Evolutionary conservation across 768 basidiomycete species (phyloP).

Genomic region (Mycena vitilis): DNA sequence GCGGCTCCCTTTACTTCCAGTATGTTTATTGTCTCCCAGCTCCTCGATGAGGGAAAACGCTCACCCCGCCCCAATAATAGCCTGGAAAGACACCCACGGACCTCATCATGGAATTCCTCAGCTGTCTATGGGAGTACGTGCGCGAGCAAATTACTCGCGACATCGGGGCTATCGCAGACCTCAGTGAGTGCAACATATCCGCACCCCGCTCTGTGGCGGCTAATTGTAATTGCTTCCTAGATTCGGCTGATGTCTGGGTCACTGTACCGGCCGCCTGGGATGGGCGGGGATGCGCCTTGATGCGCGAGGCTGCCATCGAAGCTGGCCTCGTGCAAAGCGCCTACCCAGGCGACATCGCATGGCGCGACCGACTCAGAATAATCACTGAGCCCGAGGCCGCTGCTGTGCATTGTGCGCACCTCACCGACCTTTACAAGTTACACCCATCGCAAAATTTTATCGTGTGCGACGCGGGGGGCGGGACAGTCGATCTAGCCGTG

Average conservation of each 20-base stretch:
- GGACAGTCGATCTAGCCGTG: constrained; percentile 59
- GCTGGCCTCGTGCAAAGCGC: constrained; percentile 27
- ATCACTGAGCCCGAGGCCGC: constrained; percentile 90
- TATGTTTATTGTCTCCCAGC: constrained; percentile 51
- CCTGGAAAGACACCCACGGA: constrained; percentile 81
- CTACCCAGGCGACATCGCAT: constrained; percentile 73
- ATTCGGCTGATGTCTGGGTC: constrained; percentile 26
- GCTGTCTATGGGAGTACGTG: constrained; percentile 88
- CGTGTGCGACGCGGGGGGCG: constrained; percentile 93
- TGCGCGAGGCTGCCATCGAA: constrained; percentile 24
- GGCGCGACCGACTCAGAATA: constrained; percentile 86
- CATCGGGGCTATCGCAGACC: constrained; percentile 86
- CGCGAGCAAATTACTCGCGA: constrained; percentile 89
- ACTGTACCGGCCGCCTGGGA: constrained; percentile 31
- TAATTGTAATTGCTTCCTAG: constrained; percentile 28
- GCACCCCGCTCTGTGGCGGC: background rate
- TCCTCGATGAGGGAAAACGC: background rate
- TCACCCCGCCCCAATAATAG: constrained; percentile 49
- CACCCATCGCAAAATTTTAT: constrained; percentile 88
- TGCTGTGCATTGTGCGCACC: constrained; percentile 88
- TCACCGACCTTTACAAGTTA: constrained; percentile 84
- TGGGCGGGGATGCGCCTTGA: constrained; percentile 23
- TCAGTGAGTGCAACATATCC: constrained; percentile 63
- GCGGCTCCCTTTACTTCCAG: constrained; percentile 82
- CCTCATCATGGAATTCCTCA: constrained; percentile 86